Evolutionary conservation across 176 grass and related monocot species (phyloP).

Genomic region (Carex cristatella): DNA sequence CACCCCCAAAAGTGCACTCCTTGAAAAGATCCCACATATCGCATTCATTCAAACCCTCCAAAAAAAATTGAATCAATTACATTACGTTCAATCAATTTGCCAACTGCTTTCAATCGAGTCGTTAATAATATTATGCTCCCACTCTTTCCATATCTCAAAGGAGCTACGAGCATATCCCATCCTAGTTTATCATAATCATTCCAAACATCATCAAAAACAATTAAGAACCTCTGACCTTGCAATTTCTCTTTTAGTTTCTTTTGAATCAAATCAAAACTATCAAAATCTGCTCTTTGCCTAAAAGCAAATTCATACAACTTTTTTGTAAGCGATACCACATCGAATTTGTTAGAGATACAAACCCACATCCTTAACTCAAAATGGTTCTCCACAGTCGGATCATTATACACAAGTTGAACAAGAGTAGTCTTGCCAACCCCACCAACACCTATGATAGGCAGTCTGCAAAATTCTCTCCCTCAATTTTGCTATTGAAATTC

Average conservation of each 20-base stretch:
- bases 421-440: slow-evolving; percentile 34
- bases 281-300: background rate
- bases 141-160: background rate
- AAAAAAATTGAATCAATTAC: background rate
- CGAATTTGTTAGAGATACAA: slow-evolving; percentile 18
- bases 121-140: slow-evolving; percentile 38
- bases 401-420: slow-evolving; percentile 24
- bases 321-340: slow-evolving; percentile 1
- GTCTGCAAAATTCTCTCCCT: background rate
- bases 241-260: background rate
- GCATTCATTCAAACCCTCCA: background rate
- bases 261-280: slow-evolving; percentile 4
- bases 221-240: slow-evolving; percentile 4
- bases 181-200: background rate
- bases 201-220: slow-evolving; percentile 37
- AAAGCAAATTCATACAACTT: slow-evolving; percentile 20
- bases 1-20: background rate
- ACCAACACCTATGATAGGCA: slow-evolving; percentile 17
- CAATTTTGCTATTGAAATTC: background rate
- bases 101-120: slow-evolving; percentile 14
- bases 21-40: slow-evolving; percentile 12
- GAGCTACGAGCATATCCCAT: slow-evolving; percentile 23
- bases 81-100: background rate
- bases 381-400: slow-evolving; percentile 13
- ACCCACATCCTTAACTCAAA: slow-evolving; percentile 28